Percentiles rank a stretch among this genome's conserved stretches.
Conservation (phyloP, 2,329 filamentous ascomycete species). For the Falciphora oryzae region DNA sequence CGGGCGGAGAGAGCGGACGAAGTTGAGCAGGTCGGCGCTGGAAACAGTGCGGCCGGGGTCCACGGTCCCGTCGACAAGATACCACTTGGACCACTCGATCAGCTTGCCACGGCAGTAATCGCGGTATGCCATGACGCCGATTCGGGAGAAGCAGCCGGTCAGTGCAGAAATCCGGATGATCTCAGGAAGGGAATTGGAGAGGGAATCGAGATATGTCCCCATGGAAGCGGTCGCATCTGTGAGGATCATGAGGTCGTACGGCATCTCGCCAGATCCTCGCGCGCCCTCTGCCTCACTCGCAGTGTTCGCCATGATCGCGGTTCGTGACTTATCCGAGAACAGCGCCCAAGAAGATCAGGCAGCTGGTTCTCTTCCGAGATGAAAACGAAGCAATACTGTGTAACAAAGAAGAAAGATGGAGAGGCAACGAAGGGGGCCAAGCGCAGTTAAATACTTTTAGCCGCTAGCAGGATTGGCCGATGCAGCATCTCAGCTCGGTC, state of each 20-base stretch:
- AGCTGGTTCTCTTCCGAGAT: too few relatives aligned
- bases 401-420: neutral
- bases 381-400: neutral
- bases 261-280: neutral
- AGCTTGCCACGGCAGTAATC: conserved; percentile 35
- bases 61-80: conserved; percentile 16
- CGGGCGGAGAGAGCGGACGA: conserved; percentile 27
- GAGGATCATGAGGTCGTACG: conserved; percentile 40
- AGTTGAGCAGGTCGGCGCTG: conserved; percentile 29
- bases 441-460: neutral
- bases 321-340: too few relatives aligned
- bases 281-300: neutral
- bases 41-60: conserved; percentile 17
- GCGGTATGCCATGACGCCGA: conserved; percentile 44
- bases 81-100: conserved; percentile 46
- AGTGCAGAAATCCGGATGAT: conserved; percentile 43
- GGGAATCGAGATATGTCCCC: conserved; percentile 34
- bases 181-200: conserved; percentile 41
- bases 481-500: neutral
- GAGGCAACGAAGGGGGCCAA: neutral
- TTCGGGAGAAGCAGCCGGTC: conserved; percentile 42
- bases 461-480: neutral
- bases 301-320: neutral
- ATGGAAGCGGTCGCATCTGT: conserved; percentile 43
- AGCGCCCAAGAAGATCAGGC: too few relatives aligned